Percentiles rank a stretch among this genome's conserved stretches.
Conservation (phyloP, 176 grass and related monocot species). For the Saccharum spontaneum region DNA sequence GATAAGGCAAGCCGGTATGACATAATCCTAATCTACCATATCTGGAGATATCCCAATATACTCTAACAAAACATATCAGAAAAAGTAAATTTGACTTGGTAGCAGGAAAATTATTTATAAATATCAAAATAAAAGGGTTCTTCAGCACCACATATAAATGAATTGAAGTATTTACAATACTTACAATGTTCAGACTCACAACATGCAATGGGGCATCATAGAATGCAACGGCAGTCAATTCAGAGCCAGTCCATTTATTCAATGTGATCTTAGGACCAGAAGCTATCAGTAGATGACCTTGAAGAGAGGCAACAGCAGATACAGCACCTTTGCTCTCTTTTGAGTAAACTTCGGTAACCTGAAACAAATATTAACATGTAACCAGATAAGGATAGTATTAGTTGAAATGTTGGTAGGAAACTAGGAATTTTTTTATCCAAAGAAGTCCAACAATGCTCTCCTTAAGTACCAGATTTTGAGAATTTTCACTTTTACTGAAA, state of each 20-base stretch:
- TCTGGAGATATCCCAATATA: not conserved
- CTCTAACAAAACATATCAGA: not conserved
- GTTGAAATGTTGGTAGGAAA: not conserved
- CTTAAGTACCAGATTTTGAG: slow-evolving; percentile 73
- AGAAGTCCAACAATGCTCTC: slow-evolving; percentile 12
- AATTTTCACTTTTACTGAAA: slow-evolving; percentile 73
- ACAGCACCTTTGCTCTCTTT: slow-evolving; percentile 96
- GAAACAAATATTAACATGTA: slow-evolving; percentile 23
- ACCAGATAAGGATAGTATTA: slow-evolving; percentile 5
- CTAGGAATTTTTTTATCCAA: not conserved
- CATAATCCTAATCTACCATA: no score
- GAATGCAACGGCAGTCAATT: slow-evolving; percentile 89
- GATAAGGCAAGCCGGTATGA: no score
- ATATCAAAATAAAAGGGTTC: slow-evolving; percentile 6
- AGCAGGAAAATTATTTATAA: slow-evolving; percentile 2
- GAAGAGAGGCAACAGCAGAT: slow-evolving; percentile 91
- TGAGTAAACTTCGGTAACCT: slow-evolving; percentile 87
- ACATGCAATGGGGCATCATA: slow-evolving; percentile 98
- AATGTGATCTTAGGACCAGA: slow-evolving; percentile 95
- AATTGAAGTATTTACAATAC: slow-evolving; percentile 40
- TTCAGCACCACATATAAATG: slow-evolving; percentile 10
- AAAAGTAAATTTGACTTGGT: not conserved
- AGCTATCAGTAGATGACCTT: slow-evolving; percentile 93
- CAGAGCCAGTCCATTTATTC: slow-evolving; percentile 93
- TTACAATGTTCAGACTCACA: slow-evolving; percentile 97